These are phyloP conservation scores for Termitomyces sp. DNA, from an alignment of 768 basidiomycete genomes.

Conservation along the genomic window DNA sequence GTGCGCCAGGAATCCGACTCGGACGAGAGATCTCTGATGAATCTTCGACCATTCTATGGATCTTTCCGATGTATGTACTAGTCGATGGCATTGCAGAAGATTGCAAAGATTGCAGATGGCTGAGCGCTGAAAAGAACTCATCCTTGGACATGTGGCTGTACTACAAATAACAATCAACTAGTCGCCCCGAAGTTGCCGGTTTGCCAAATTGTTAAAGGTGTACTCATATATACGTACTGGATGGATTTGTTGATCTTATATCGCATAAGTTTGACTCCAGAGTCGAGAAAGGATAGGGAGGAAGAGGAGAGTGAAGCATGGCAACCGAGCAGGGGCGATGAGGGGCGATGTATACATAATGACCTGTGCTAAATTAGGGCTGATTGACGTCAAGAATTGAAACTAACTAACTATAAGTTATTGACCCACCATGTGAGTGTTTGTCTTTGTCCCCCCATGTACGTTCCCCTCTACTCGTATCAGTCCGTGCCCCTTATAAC, in stretches of 20 bases:
- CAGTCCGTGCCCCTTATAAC: background rate
- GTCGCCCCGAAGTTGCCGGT: background rate
- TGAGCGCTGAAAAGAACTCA: too few species aligned
- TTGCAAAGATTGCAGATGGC: too few species aligned
- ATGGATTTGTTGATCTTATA: background rate
- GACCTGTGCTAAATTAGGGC: background rate
- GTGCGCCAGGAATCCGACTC: too few species aligned
- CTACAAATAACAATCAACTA: background rate
- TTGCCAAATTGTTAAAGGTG: background rate
- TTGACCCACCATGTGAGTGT: conserved; percentile 17
- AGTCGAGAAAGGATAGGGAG: background rate
- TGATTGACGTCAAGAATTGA: conserved; percentile 19
- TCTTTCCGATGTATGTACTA: too few species aligned
- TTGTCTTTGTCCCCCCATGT: conserved; percentile 19
- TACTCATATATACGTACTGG: background rate
- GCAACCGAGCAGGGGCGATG: background rate
- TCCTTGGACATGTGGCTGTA: too few species aligned
- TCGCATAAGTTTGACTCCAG: background rate
- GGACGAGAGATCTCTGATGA: too few species aligned
- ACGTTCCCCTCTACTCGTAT: conserved; percentile 2
- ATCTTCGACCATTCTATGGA: too few species aligned
- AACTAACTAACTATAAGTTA: background rate
- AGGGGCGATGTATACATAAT: too few species aligned
- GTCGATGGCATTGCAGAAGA: too few species aligned
- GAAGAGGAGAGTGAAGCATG: background rate